These are phyloP conservation scores for Tricladium varicosporioides DNA, from an alignment of 2,329 filamentous ascomycete species.

Conservation along the genomic window DNA sequence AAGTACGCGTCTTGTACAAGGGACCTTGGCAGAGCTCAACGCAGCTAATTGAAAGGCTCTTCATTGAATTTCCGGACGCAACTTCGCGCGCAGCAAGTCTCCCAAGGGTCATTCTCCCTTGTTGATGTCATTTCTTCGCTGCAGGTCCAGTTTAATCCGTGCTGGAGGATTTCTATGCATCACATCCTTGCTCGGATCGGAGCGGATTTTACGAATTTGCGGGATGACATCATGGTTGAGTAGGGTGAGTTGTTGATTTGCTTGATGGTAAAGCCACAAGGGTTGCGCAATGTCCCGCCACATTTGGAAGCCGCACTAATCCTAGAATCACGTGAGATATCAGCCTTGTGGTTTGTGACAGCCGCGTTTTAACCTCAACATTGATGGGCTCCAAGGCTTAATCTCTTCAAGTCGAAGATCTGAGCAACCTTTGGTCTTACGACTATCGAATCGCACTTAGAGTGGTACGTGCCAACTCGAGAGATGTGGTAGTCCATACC, in stretches of 20 bases:
- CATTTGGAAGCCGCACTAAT: background rate
- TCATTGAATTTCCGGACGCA: background rate
- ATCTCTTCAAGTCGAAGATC: background rate
- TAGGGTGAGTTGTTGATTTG: too few species aligned
- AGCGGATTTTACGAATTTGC: background rate
- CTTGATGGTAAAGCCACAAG: background rate
- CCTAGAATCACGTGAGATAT: background rate
- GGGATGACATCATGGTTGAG: background rate
- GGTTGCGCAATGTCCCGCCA: background rate
- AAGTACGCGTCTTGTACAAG: background rate
- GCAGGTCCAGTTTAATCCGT: background rate
- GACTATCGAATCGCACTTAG: background rate
- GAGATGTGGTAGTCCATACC: background rate
- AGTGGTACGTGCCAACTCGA: background rate
- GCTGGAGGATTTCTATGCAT: background rate
- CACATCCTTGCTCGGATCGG: background rate
- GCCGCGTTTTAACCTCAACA: background rate
- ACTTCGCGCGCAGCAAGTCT: background rate
- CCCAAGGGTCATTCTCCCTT: background rate
- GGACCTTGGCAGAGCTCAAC: background rate
- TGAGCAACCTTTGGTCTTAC: background rate
- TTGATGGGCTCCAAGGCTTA: background rate
- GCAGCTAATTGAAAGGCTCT: background rate
- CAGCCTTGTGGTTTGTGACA: slow-evolving; percentile 2
- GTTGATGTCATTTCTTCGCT: background rate